Conservation (phyloP, 306 rosid species). For the Crataegus laevigata region DNA sequence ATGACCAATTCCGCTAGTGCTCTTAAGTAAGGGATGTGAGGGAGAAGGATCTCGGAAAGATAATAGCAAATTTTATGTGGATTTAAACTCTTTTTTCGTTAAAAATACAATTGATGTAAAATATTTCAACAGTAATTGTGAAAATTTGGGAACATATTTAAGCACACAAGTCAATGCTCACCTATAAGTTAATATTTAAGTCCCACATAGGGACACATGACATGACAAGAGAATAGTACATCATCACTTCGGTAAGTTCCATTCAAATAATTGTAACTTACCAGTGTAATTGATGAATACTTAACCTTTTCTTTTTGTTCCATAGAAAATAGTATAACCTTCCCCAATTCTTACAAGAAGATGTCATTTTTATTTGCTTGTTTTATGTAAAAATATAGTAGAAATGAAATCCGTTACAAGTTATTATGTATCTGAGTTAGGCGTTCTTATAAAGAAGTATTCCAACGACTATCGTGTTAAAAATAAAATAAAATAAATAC, state of each 20-base stretch:
- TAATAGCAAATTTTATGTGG: too few relatives aligned
- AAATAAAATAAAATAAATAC: too few relatives aligned
- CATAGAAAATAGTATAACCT: too few relatives aligned
- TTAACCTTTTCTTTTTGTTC: background rate
- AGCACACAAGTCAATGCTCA: background rate
- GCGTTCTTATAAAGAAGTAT: background rate
- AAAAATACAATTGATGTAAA: rapidly evolving
- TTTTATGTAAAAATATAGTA: too few relatives aligned
- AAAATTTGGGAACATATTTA: background rate
- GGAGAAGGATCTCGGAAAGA: too few relatives aligned
- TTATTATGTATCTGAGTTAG: background rate
- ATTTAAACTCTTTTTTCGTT: too few relatives aligned
- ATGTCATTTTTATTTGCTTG: background rate
- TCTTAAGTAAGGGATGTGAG: too few relatives aligned
- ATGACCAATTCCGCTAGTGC: too few relatives aligned
- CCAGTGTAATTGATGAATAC: background rate
- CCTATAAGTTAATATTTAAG: background rate
- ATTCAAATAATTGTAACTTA: background rate
- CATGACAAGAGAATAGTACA: background rate
- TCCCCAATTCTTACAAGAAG: background rate
- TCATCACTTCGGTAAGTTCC: background rate
- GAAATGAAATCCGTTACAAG: too few relatives aligned
- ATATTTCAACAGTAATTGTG: too few relatives aligned
- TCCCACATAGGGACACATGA: background rate
- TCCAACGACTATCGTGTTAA: too few relatives aligned